These are phyloP conservation scores for Strobilomyces echinocephalus DNA, from an alignment of 768 basidiomycete species.

Conservation along the genomic window DNA sequence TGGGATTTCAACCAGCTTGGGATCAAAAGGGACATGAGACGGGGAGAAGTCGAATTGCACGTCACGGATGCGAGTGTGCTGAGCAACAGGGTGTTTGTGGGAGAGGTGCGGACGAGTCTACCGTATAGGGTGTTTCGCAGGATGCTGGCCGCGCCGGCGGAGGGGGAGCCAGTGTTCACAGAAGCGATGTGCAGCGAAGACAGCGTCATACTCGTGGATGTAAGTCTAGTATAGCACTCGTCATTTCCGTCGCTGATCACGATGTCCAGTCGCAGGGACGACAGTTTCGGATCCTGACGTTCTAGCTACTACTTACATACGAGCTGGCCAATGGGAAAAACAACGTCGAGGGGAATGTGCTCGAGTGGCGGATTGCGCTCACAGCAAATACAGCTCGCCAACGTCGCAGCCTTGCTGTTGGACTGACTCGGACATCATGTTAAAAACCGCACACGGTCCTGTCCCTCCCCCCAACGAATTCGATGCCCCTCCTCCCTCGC, in stretches of 20 bases:
- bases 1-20: constrained; percentile 51
- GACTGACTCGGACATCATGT: constrained; percentile 6
- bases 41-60: constrained; percentile 15
- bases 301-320: constrained; percentile 8
- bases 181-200: constrained; percentile 56
- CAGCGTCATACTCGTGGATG: constrained; percentile 48
- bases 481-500: constrained; percentile 22
- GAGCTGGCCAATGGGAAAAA: background rate
- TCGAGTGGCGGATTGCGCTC: constrained; percentile 26
- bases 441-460: constrained; percentile 15
- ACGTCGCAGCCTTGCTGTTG: constrained; percentile 10
- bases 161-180: constrained; percentile 12
- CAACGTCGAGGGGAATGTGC: constrained; percentile 13
- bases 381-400: constrained; percentile 27
- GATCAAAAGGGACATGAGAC: constrained; percentile 25
- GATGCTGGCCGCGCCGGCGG: constrained; percentile 10
- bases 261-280: constrained; percentile 17
- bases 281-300: constrained; percentile 28
- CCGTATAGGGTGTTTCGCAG: constrained; percentile 40
- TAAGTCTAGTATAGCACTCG: constrained; percentile 18
- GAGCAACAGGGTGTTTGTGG: constrained; percentile 35
- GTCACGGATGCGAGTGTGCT: constrained; percentile 25
- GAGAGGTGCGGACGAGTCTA: constrained; percentile 40
- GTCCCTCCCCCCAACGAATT: background rate
- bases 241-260: background rate